These are phyloP conservation scores for Colletotrichum sp. DNA, from an alignment of 2,329 filamentous ascomycete species.

Conservation along the genomic window DNA sequence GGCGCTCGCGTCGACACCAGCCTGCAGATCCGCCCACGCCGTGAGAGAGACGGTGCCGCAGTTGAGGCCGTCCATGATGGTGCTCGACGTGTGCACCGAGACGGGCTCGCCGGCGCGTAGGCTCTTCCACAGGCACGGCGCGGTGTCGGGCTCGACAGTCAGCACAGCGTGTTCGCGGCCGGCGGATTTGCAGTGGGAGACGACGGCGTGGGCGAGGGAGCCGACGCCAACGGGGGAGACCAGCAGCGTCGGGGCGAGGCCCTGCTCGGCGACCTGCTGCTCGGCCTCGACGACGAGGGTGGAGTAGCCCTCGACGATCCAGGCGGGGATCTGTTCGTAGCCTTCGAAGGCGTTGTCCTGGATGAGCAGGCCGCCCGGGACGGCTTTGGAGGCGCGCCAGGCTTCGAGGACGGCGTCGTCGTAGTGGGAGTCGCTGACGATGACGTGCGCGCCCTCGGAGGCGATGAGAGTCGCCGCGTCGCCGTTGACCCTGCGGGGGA, in stretches of 20 bases:
- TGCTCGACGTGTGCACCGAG: constrained; percentile 59
- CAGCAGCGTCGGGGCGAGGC: constrained; percentile 46
- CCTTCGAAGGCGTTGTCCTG: constrained; percentile 72
- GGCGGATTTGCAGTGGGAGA: constrained; percentile 64
- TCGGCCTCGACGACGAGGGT: constrained; percentile 76
- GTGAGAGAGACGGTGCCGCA: constrained; percentile 72
- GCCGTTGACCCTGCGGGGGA: constrained; percentile 62
- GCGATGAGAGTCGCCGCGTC: constrained; percentile 59
- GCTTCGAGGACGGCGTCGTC: constrained; percentile 64
- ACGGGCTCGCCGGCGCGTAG: constrained; percentile 52
- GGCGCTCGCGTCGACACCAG: constrained; percentile 64
- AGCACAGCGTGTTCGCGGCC: constrained; percentile 48
- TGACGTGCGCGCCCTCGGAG: constrained; percentile 66
- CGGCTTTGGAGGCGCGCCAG: constrained; percentile 40
- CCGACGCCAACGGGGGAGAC: constrained; percentile 76
- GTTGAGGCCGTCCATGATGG: constrained; percentile 77
- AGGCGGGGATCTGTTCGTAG: constrained; percentile 71
- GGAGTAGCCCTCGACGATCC: constrained; percentile 79
- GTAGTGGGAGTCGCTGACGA: constrained; percentile 51
- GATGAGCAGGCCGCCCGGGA: constrained; percentile 58
- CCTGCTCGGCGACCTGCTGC: constrained; percentile 51
- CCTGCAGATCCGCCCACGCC: constrained; percentile 65
- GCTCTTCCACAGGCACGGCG: constrained; percentile 61
- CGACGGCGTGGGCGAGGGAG: constrained; percentile 73
- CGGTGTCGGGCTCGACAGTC: constrained; percentile 73